Evolutionary conservation across 805 yeast genomes (phyloP), one percentile per base, ranked within the genome.

Genomic region (Yamadazyma olivae): DNA sequence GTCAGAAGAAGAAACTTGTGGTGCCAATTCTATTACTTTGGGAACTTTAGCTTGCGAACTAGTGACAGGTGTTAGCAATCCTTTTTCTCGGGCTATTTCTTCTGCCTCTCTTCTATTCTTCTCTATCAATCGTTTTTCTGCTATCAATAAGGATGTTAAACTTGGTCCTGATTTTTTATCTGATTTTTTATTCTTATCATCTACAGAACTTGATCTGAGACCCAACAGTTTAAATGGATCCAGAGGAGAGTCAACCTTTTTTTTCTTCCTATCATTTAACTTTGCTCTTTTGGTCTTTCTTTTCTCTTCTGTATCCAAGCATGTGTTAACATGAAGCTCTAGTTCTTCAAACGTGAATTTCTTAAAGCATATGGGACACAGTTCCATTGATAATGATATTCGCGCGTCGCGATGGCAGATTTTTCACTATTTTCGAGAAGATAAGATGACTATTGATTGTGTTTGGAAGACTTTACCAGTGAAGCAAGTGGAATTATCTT

Each of bases 401-500:
- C n/a, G n/a, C n/a, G n/a, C n/a, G n/a, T n/a, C n/a, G n/a, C n/a
- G n/a, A n/a, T n/a, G n/a, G n/a, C n/a, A n/a, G n/a, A n/a, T n/a
- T n/a, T n/a, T n/a, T n/a, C n/a, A n/a, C n/a, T n/a, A n/a, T n/a
- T n/a, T n/a, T n/a, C n/a, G n/a, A n/a, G n/a, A n/a, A n/a, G n/a
- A n/a, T 38, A 36, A 33, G n/a, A 55, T 55, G 62, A 50, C 59
- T 14, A 42, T 47, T 2, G 58, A 54, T 17, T 31, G 44, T 12
- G 20, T 50, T 4, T 57, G 63, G 63, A 51, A 43, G 17, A 49
- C 32, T 9, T 25, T 57, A 8, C 48, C 53, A 5, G 40, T 57
- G 1, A 40, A 38, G 3, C 46, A 43, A 2, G 32, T 30, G 32
- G 93, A 86, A 45, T 62, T 85, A 1, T 59, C 71, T n/a, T 57